Conservation (phyloP, 75 land plant genomes). For the Selaginella moellendorffii region DNA sequence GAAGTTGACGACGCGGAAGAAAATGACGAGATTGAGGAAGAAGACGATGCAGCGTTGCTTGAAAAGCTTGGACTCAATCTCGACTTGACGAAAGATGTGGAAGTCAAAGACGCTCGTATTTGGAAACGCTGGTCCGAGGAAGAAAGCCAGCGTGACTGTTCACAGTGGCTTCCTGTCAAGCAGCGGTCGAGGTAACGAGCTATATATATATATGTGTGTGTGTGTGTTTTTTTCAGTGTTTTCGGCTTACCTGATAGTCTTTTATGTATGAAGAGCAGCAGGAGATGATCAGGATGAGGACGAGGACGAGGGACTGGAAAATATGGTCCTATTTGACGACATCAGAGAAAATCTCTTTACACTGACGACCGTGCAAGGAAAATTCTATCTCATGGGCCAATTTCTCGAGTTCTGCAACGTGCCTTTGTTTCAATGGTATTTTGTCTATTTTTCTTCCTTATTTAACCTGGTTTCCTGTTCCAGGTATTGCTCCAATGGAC, state of each 20-base stretch:
- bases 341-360: constrained; percentile 63
- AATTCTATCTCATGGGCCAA: constrained; percentile 41
- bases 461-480: constrained; percentile 30
- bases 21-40: constrained; percentile 27
- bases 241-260: no score
- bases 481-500: constrained; percentile 62
- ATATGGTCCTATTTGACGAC: constrained; percentile 76
- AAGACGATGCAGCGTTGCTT: constrained; percentile 38
- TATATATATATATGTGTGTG: no score
- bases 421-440: constrained; percentile 50
- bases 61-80: constrained; percentile 64
- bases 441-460: background rate
- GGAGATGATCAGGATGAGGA: constrained; percentile 23
- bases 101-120: constrained; percentile 48
- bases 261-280: constrained; percentile 26
- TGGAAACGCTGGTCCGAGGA: constrained; percentile 82
- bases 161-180: constrained; percentile 90
- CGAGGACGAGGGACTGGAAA: constrained; percentile 49
- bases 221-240: no score
- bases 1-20: constrained; percentile 27
- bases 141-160: constrained; percentile 45
- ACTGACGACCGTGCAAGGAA: constrained; percentile 45
- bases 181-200: no score
- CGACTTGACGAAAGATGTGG: constrained; percentile 37
- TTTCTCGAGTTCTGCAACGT: constrained; percentile 74